phyloP scores from a whole-genome alignment of 2,329 filamentous ascomycete genomes.

The Chaetomiaceae sp. region DNA sequence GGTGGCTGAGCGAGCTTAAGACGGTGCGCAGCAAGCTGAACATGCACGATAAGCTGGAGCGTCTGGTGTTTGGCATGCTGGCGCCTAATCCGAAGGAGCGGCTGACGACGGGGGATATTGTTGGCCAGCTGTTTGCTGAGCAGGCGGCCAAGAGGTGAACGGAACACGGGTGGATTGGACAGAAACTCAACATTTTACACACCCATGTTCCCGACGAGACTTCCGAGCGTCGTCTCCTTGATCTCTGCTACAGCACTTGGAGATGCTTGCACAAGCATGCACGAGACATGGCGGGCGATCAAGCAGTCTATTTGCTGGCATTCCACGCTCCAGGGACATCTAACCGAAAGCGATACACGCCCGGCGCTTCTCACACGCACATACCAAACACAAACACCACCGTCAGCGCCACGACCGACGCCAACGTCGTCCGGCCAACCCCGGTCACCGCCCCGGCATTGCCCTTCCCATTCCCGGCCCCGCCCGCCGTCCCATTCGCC shows the following conservation, averaged over 20 bases:
- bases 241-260: neutral
- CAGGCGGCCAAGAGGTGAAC: conserved; percentile 24
- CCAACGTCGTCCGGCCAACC: conserved; percentile 27
- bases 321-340: too few species aligned
- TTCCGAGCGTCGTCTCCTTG: neutral
- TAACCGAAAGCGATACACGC: too few species aligned
- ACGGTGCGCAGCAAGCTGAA: conserved; percentile 43
- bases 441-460: conserved; percentile 18
- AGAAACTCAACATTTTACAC: neutral
- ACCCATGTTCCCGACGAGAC: neutral
- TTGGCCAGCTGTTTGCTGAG: conserved; percentile 38
- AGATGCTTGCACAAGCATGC: too few species aligned
- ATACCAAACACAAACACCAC: conserved; percentile 34
- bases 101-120: conserved; percentile 48
- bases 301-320: too few species aligned
- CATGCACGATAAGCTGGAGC: conserved; percentile 43
- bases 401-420: conserved; percentile 34
- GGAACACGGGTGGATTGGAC: neutral
- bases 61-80: conserved; percentile 49
- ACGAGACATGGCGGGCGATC: too few species aligned
- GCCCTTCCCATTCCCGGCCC: neutral
- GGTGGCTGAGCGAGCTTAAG: conserved; percentile 49
- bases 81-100: conserved; percentile 44
- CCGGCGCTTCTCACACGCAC: conserved; percentile 25
- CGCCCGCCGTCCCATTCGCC: conserved; percentile 19